Evolutionary conservation across 2,329 filamentous ascomycete genomes (phyloP).

Genomic region (Phoma herbarum): DNA sequence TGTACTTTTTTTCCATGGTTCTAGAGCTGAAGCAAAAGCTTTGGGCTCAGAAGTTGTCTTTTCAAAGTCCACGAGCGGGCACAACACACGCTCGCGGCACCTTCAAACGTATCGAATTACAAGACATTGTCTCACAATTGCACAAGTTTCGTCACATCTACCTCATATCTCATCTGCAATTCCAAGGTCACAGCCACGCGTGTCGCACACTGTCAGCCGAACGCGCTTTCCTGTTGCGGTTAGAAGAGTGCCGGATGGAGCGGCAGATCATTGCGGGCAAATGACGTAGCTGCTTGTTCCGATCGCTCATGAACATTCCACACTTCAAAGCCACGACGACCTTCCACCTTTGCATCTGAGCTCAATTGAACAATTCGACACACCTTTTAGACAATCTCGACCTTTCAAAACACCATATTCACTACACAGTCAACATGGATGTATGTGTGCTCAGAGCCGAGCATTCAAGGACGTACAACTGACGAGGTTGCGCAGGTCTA

Average conservation of each 20-base stretch:
- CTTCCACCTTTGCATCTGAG: background rate
- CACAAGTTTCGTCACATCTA: constrained; percentile 4
- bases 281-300: constrained; percentile 19
- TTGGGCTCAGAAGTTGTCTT: too few relatives aligned
- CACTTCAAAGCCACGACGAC: constrained; percentile 13
- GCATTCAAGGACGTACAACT: constrained; percentile 21
- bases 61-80: background rate
- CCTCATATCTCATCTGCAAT: constrained; percentile 8
- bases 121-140: background rate
- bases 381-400: background rate
- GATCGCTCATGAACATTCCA: constrained; percentile 18
- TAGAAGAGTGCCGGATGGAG: constrained; percentile 6
- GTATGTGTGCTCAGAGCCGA: background rate
- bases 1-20: too few relatives aligned
- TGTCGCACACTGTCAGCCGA: constrained; percentile 4
- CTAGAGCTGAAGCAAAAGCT: too few relatives aligned
- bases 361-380: constrained; percentile 2
- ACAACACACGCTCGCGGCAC: background rate
- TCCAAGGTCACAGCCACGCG: constrained; percentile 15
- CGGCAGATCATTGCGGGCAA: constrained; percentile 11
- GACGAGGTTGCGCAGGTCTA: constrained; percentile 48
- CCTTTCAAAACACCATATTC: background rate
- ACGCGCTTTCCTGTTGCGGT: background rate
- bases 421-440: constrained; percentile 13
- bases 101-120: background rate